Evolutionary conservation across 371 early-diverging fungal species (phyloP), one percentile per base, ranked within the genome.

Genomic region (Mucor piriformis): DNA sequence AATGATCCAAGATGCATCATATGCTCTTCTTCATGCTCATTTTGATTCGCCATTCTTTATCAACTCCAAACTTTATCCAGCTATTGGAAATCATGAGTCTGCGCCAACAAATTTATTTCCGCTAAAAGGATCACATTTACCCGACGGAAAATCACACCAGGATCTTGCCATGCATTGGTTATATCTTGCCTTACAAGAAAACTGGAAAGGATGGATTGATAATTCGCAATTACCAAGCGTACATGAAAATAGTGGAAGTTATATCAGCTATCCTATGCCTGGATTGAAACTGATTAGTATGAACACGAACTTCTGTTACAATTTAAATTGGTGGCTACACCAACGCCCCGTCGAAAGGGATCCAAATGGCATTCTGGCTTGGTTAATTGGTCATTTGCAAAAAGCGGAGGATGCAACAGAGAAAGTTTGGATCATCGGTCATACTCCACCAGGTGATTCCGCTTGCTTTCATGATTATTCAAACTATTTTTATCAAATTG

Each of bases 291-390:
- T 86, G 34, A 81, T 86, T 57, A 82, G 85, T 27, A 62, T 86
- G n/a, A 86, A 86, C 50, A 86, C 83, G 23, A 86, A 84, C 61
- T 86, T 84, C 50, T 86, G 86, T 63, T 86, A 86, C 47, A 77
- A 63, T 11, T 27, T 79, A 44, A 84, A 86, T 68, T 81, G 74
- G 76, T 81, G 81, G 81, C 50, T 77, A 15, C 74, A 76, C 62
- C 69, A 77, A 50, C 50, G 61, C 10, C 72, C 76, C 6, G 48
- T 16, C 1, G 57, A 75, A 38, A 61, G 61, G 67, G 85, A 85
- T 44, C 85, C 85, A 11, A 73, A 79, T 61, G 78, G 77, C 42
- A 66, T 81, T 12, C 59, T 85, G 47, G 55, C 64, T 8, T 85
- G 85, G 85, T 52, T 85, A 10, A 62, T 85, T 3, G 40, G 59